phyloP scores from a whole-genome alignment of 352 stramenopile species.

The Globisporangium camurandrum region DNA sequence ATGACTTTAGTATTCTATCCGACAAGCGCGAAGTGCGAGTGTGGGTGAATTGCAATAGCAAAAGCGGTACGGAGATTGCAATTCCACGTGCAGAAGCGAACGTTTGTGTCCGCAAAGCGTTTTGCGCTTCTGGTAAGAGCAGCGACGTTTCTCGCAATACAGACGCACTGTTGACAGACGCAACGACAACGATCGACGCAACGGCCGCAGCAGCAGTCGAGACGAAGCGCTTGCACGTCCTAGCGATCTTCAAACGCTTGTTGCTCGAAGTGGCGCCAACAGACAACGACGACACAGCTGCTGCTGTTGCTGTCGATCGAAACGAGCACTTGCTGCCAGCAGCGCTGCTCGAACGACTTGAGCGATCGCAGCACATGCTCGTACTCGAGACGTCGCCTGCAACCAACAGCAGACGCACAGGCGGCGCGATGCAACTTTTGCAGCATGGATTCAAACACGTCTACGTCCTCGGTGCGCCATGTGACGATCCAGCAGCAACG shows the following conservation, averaged over 20 bases:
- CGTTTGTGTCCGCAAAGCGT: slow-evolving; percentile 39
- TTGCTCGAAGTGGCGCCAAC: background rate
- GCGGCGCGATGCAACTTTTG: slow-evolving; percentile 13
- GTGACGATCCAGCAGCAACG: background rate
- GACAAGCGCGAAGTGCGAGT: slow-evolving; percentile 67
- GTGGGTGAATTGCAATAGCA: slow-evolving; percentile 19
- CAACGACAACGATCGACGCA: background rate
- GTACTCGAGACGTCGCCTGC: slow-evolving; percentile 22
- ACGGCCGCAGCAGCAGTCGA: background rate
- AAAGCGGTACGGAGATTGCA: background rate
- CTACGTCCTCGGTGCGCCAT: slow-evolving; percentile 18
- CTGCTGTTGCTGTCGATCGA: too few relatives aligned
- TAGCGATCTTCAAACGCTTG: slow-evolving; percentile 6
- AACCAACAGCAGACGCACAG: too few relatives aligned
- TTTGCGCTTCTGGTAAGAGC: background rate
- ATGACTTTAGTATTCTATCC: slow-evolving; percentile 78
- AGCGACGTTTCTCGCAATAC: background rate
- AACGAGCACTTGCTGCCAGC: too few relatives aligned
- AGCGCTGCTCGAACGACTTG: slow-evolving; percentile 10
- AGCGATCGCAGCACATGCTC: slow-evolving; percentile 16
- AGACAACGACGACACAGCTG: too few relatives aligned
- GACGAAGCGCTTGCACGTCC: slow-evolving; percentile 3
- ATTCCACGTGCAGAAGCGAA: slow-evolving; percentile 34
- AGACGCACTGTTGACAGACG: background rate
- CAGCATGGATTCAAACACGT: slow-evolving; percentile 21